A percentile compares a stretch with the other conserved stretches of the same genome.
phyloP scores from a whole-genome alignment of 2,329 filamentous ascomycete genomes.

The Scorias spongiosa region DNA sequence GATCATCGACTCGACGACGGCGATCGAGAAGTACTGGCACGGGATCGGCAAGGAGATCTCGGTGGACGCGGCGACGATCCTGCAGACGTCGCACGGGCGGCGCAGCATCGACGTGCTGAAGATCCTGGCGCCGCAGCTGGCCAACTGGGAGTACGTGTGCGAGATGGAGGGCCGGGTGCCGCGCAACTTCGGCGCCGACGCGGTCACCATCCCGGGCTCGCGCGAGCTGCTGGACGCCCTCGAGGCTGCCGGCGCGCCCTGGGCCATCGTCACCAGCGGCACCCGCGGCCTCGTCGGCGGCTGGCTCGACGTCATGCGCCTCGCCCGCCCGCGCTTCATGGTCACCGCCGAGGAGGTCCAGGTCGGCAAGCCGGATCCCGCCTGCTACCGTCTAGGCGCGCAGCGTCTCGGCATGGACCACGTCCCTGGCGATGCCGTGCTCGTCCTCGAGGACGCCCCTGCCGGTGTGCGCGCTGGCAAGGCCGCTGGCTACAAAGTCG shows the following conservation, averaged over 20 bases:
- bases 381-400: constrained; percentile 31
- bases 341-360: constrained; percentile 36
- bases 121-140: constrained; percentile 66
- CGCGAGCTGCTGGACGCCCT: constrained; percentile 47
- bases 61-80: constrained; percentile 37
- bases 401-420: constrained; percentile 25
- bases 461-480: constrained; percentile 73
- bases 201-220: constrained; percentile 73
- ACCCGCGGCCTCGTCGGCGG: constrained; percentile 33
- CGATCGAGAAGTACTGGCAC: constrained; percentile 66
- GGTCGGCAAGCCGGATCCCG: constrained; percentile 35
- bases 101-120: constrained; percentile 75
- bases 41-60: constrained; percentile 68
- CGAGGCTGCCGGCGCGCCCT: constrained; percentile 47
- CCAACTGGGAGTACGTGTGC: constrained; percentile 82
- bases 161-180: constrained; percentile 67
- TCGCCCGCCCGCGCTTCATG: constrained; percentile 30
- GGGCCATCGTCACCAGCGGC: constrained; percentile 60
- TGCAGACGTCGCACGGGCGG: constrained; percentile 81
- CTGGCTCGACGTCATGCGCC: constrained; percentile 34
- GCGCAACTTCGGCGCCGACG: constrained; percentile 58
- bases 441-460: constrained; percentile 82
- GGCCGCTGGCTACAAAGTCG: constrained; percentile 68
- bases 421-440: constrained; percentile 28
- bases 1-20: constrained; percentile 66